Base-by-base conservation (phyloP, 1,139 yeast species). In the Kluyveromyces marxianus region DNA sequence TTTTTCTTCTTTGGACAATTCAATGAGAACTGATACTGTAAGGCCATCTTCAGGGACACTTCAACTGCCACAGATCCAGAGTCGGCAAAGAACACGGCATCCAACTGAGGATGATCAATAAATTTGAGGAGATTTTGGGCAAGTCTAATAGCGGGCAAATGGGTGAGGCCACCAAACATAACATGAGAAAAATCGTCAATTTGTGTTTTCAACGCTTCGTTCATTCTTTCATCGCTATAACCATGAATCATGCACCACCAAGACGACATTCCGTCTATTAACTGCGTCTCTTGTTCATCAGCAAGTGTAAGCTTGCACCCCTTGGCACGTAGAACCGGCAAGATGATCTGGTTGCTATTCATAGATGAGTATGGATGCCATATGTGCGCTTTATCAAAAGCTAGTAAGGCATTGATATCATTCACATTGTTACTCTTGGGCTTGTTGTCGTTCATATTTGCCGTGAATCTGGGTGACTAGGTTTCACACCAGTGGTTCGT, bases 1-100 rank as follows among this genome's bases (percentile, higher is more conserved):
- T 52, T 54, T 4, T 10, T 34, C 24, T 45, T 54, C 32, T 44
- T 31, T 5, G 42, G 25, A 24, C 50, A 41, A n/a, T 50, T 55
- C 37, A 45, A 42, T 6, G 57, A 50, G 37, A 51, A 50, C 36
- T 57, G 54, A 58, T 75, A 75, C 56, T 75, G 81, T 49, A 74
- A 68, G 41, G 71, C 69, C 56, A 76, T 69, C 61, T 75, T 76
- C 67, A 76, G 56, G 7, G 78, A 76, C 54, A 72, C 71, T 56
- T 76, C 81, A 52, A 75, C 75, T 25, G 79, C 68, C 56, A 76
- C 81, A n/a, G 79, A 74, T n/a, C 81, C 81, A 5, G 79, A 75
- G 44, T 60, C 64, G 1, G 66, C 65, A n/a, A 63, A 45, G 44
- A 65, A 65, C 14, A 60, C 55, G 33, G 58, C 56, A 7, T 61